A percentile compares a stretch with the other conserved stretches of the same genome.
Conservation (phyloP, 2,329 filamentous ascomycete genomes). For the Xylaria arbuscula region DNA sequence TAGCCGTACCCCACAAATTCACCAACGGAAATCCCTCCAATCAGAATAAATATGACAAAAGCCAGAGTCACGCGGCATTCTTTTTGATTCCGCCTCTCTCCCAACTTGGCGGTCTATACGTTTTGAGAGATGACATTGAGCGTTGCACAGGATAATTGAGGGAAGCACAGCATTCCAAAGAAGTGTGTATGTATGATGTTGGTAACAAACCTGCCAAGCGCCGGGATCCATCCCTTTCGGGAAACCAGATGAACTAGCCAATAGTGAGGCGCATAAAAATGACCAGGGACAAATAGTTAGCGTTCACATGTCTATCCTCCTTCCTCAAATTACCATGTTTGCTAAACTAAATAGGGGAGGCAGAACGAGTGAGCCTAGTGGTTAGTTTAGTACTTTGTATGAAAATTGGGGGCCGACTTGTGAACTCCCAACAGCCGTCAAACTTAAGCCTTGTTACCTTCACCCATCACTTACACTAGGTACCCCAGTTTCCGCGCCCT, state of each 20-base stretch:
- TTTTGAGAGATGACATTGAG: background rate
- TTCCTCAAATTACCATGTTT: slow-evolving; percentile 29
- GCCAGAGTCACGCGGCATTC: background rate
- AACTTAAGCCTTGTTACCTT: background rate
- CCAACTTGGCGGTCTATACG: too few relatives aligned
- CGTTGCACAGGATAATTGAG: background rate
- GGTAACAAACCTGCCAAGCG: slow-evolving; percentile 17
- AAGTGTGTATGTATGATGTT: background rate
- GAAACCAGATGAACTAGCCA: slow-evolving; percentile 17
- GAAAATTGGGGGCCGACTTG: background rate
- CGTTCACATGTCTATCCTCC: slow-evolving; percentile 34
- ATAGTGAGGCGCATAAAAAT: slow-evolving; percentile 19
- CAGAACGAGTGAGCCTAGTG: background rate
- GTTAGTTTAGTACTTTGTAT: too few relatives aligned
- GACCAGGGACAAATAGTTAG: slow-evolving; percentile 14
- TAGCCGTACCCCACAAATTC: background rate
- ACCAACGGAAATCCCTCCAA: background rate
- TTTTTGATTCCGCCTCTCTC: background rate
- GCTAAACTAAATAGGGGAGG: slow-evolving; percentile 34
- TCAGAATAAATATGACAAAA: background rate
- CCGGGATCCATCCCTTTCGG: slow-evolving; percentile 9
- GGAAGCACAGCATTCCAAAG: background rate
- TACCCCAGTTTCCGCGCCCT: background rate
- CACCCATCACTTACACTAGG: background rate
- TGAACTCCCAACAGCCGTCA: slow-evolving; percentile 1